Evolutionary conservation across 2,329 filamentous ascomycete species (phyloP), one percentile per base, ranked within the genome.

Genomic region (Drechslerella coelobrocha): DNA sequence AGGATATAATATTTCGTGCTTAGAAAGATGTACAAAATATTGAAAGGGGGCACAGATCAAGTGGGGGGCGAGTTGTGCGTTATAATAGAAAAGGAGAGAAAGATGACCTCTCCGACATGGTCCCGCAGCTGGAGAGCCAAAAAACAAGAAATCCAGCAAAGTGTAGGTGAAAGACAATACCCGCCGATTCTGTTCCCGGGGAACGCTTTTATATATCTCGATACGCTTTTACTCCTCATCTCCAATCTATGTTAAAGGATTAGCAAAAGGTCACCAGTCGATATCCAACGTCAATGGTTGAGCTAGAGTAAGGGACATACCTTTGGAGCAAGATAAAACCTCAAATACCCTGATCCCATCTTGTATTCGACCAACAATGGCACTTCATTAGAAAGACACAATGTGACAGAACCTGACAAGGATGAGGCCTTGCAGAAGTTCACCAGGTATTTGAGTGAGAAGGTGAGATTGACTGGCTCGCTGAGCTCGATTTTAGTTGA

Each of bases 401-500:
- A 88, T 82, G 90, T 94, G 81, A 99, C 95, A 75, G 85, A 84
- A 75, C 80, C 83, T 39, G 92, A 93, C 72, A 99, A 84, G 57
- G 87, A 88, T 73, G 91, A 89, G 31, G 95, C 95, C 84, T 99
- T 99, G 89, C 94, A 97, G 84, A 99, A 99, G 86, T 97, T 97
- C 84, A 96, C 91, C 2, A 99, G 88, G 82, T 99, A 99, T 83
- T 99, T 99, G 77, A 99, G 89, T 31, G 94, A 97, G 83, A 99
- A 99, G 53, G 93, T 97, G 73, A 99, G 86, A 34, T 90, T 85
- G 72, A 99, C 94, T 55, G 94, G 91, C 83, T 99, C 95, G 39
- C 87, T 89, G 72, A 99, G 87, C 78, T 92, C 87, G 79, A 99
- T 97, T 74, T 91, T 86, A 76, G 97, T 89, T 78, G 92, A 90